Conservation (phyloP, 768 basidiomycete species). For the Trametes cinnabarina region DNA sequence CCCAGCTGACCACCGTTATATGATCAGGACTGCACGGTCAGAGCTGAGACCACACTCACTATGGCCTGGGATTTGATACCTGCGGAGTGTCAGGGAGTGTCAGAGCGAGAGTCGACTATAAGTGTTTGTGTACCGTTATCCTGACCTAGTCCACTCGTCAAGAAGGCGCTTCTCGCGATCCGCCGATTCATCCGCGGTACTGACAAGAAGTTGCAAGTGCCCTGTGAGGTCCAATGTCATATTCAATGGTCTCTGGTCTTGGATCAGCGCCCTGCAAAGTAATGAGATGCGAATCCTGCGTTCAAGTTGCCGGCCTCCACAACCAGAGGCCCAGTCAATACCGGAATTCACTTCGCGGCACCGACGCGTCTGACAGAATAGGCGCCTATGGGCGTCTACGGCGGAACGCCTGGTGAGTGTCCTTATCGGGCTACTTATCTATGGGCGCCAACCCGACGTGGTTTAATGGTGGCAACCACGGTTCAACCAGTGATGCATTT, state of each 20-base stretch:
- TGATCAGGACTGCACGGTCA: not conserved
- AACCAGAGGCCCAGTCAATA: no score
- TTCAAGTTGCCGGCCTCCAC: no score
- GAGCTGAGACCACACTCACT: not conserved
- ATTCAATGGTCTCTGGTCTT: no score
- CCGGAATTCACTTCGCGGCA: no score
- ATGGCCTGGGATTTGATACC: not conserved
- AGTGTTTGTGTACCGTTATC: not conserved
- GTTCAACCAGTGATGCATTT: no score
- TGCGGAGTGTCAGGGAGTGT: no score
- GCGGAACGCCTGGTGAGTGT: no score
- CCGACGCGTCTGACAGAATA: no score
- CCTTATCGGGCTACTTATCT: slow-evolving; percentile 2
- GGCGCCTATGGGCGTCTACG: no score
- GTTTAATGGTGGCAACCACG: not conserved
- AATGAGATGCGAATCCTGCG: no score
- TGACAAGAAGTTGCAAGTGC: slow-evolving; percentile 22
- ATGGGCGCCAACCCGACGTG: not conserved
- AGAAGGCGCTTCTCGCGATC: slow-evolving; percentile 26
- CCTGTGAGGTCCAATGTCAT: slow-evolving; percentile 4
- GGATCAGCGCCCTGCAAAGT: no score
- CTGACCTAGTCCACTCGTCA: slow-evolving; percentile 30
- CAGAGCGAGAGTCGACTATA: no score
- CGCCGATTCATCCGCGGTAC: slow-evolving; percentile 21
- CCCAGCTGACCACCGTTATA: not conserved